These are phyloP conservation scores for Scedosporium boydii DNA, from an alignment of 2,329 filamentous ascomycete species.

Conservation along the genomic window DNA sequence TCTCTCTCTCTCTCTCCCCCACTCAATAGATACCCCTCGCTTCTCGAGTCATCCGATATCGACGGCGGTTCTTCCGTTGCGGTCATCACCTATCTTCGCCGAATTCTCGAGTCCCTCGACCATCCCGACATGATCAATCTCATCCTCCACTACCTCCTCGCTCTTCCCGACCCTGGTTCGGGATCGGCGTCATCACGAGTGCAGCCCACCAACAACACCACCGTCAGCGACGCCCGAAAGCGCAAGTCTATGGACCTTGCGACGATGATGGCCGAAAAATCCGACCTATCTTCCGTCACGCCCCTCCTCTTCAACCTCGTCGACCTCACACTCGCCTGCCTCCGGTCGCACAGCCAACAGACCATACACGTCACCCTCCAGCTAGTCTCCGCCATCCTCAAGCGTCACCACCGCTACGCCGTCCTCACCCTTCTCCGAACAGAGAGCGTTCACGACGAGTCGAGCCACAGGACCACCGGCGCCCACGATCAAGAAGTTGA, in stretches of 20 bases:
- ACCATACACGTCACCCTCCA: constrained; percentile 86
- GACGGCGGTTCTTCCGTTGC: constrained; percentile 95
- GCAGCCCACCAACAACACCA: constrained; percentile 23
- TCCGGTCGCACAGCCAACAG: constrained; percentile 76
- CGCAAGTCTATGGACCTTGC: constrained; percentile 85
- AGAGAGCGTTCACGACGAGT: constrained; percentile 44
- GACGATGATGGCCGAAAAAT: constrained; percentile 62
- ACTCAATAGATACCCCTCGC: constrained; percentile 68
- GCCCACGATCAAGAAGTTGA: constrained; percentile 69
- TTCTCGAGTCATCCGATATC: constrained; percentile 92
- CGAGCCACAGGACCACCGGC: constrained; percentile 57
- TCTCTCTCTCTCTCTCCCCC: neutral
- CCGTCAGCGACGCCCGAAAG: constrained; percentile 61
- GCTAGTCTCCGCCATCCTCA: constrained; percentile 75
- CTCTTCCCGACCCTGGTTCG: constrained; percentile 51
- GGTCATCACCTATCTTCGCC: constrained; percentile 84
- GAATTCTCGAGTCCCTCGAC: constrained; percentile 83
- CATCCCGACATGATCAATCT: constrained; percentile 92
- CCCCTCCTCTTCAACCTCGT: constrained; percentile 88
- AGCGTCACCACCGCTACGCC: constrained; percentile 81
- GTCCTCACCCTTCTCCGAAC: constrained; percentile 66
- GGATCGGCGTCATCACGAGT: neutral
- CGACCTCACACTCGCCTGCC: constrained; percentile 78
- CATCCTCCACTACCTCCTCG: constrained; percentile 85
- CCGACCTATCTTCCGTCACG: constrained; percentile 61